phyloP scores from a whole-genome alignment of 2,329 filamentous ascomycete genomes.

The Incumbomyces lentus region DNA sequence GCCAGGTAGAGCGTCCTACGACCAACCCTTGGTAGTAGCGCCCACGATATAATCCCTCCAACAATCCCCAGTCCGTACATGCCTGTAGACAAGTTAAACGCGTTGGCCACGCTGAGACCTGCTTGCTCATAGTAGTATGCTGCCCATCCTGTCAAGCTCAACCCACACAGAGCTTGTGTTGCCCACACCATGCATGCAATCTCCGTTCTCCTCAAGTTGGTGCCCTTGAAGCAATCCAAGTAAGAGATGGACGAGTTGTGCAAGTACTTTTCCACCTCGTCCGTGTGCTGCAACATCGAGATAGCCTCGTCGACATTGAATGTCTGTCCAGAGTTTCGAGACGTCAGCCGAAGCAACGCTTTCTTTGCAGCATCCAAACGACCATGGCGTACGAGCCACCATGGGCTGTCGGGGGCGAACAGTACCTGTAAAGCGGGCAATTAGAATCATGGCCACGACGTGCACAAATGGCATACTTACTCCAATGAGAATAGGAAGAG shows the following conservation, averaged over 20 bases:
- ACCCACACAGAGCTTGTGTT: constrained; percentile 26
- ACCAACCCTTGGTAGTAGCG: constrained; percentile 26
- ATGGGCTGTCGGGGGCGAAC: constrained; percentile 42
- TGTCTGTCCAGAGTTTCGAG: constrained; percentile 25
- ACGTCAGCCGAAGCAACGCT: constrained; percentile 32
- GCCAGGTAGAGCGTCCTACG: constrained; percentile 27
- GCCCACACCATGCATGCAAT: constrained; percentile 24
- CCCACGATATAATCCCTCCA: constrained; percentile 25
- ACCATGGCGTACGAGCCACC: constrained; percentile 39
- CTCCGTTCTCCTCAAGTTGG: constrained; percentile 27
- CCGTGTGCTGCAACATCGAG: constrained; percentile 49
- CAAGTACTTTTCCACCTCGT: constrained; percentile 30
- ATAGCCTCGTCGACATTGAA: constrained; percentile 41
- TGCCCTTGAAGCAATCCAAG: constrained; percentile 29
- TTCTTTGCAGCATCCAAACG: constrained; percentile 32
- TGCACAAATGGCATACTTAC: too few species aligned
- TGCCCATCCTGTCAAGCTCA: constrained; percentile 24
- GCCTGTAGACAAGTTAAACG: constrained; percentile 25
- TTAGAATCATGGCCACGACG: too few species aligned
- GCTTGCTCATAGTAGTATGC: constrained; percentile 28
- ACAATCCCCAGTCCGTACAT: constrained; percentile 29
- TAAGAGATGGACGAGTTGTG: constrained; percentile 24
- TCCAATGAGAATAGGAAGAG: constrained; percentile 34
- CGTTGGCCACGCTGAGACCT: constrained; percentile 30
- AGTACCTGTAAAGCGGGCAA: constrained; percentile 21